Percentiles rank a stretch among this genome's conserved stretches.
phyloP scores from a whole-genome alignment of 139 green algal species.

The Pseudopediastrum boryanum region DNA sequence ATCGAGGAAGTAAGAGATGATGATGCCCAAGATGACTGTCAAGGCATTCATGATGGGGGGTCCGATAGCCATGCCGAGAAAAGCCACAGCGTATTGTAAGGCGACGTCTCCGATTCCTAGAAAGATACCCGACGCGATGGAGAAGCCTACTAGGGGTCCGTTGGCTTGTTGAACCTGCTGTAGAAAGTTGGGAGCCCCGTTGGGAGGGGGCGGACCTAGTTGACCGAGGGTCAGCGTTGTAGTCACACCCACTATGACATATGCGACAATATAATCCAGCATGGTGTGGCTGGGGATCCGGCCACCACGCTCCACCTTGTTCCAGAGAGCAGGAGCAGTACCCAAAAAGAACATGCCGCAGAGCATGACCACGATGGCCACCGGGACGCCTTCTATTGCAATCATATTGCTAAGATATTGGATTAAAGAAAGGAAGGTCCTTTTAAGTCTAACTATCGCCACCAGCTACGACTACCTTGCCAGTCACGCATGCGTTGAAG shows the following conservation, averaged over 20 bases:
- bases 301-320: conserved; percentile 33
- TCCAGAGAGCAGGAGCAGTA: neutral
- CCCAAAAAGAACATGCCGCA: no score
- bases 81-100: conserved; percentile 27
- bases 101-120: conserved; percentile 37
- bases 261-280: conserved; percentile 46
- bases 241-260: conserved; percentile 32
- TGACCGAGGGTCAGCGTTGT: conserved; percentile 47
- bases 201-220: conserved; percentile 31
- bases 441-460: no score
- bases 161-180: conserved; percentile 44
- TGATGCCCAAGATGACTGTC: conserved; percentile 34
- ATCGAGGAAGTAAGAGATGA: conserved; percentile 50
- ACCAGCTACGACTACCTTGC: no score
- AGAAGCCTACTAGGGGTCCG: conserved; percentile 40
- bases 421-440: no score
- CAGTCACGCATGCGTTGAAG: no score
- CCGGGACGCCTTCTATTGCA: no score
- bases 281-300: conserved; percentile 45
- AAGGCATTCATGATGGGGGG: conserved; percentile 28
- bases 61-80: conserved; percentile 34
- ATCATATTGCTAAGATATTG: no score
- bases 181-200: conserved; percentile 34
- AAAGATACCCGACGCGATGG: conserved; percentile 34
- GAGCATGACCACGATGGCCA: no score